Evolutionary conservation across 2,329 filamentous ascomycete genomes (phyloP), one percentile per base, ranked within the genome.

Genomic region (Pochonia chlamydosporia): DNA sequence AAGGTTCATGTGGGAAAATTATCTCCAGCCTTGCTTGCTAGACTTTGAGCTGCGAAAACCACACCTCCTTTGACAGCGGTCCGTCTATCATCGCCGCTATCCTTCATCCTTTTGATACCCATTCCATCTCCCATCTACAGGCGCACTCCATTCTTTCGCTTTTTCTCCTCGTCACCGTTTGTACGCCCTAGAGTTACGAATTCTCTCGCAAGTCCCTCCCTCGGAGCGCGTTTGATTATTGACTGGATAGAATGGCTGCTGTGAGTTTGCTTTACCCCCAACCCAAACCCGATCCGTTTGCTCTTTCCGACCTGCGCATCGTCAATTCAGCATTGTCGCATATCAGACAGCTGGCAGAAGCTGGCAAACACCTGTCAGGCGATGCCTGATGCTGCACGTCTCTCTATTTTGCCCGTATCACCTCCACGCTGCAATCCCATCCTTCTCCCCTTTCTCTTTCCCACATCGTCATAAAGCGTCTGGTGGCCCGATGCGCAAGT

Each of bases 191-290:
- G 41, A 46, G 26, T 26, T 30, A 47, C 49, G n/a, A 47, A 44
- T 44, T 14, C 44, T 48, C 40, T 39, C 31, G 11, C 44, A 40
- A 31, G 42, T 42, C 44, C 44, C n/a, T n/a, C n/a, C 20, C 35
- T 9, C 24, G 42, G 50, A 53, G 50, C 53, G 49, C 52, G 50
- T 51, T 49, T 51, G 58, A 57, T 60, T n/a, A n/a, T n/a, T 59
- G 55, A 56, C 54, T 56, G 59, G n/a, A 63, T 63, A 69, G 66
- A 65, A 69, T 69, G 66, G 66, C 66, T 66, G 63, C 67, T 64
- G 66, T 69, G 63, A 67, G 66, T 69, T 39, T 49, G 48, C 51
- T 47, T 40, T 46, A 40, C 47, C 40, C 43, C 36, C 50, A 44
- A 21, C 11, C n/a, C 11, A 25, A n/a, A n/a, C n/a, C n/a, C n/a